These are phyloP conservation scores for Teunomyces aglyptinius DNA, from an alignment of 805 yeast genomes.

Conservation along the genomic window DNA sequence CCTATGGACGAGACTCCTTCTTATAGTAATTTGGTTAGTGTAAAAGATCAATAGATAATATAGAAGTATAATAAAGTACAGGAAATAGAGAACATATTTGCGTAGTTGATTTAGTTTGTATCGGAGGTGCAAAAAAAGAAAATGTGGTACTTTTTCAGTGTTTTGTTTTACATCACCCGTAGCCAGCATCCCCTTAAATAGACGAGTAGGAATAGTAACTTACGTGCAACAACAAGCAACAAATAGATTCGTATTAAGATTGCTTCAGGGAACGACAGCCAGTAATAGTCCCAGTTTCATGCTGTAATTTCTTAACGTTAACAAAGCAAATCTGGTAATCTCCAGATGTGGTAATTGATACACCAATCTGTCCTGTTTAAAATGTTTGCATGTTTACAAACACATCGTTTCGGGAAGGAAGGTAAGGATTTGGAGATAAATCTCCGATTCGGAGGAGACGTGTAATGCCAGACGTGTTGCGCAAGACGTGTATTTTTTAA, in stretches of 20 bases:
- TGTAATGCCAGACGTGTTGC: constrained; percentile 2
- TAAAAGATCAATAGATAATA: constrained; percentile 2
- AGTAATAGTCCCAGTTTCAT: not conserved
- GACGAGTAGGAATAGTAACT: not conserved
- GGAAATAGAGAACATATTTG: not conserved
- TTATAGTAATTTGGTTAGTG: constrained; percentile 11
- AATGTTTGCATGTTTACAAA: not conserved
- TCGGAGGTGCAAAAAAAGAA: not conserved
- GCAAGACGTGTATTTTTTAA: constrained; percentile 1
- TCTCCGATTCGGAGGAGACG: constrained; percentile 1
- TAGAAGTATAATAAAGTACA: not conserved
- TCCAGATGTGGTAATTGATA: not conserved
- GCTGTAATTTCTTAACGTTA: not conserved
- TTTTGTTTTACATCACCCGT: not conserved
- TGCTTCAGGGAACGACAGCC: not conserved
- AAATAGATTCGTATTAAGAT: not conserved
- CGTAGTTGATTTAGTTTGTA: no score
- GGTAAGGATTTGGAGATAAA: not conserved
- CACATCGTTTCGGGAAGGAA: not conserved
- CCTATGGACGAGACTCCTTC: constrained; percentile 22
- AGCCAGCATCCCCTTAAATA: not conserved
- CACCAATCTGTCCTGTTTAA: not conserved
- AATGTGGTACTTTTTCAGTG: not conserved
- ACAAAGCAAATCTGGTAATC: not conserved
- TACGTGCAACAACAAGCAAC: no score